Evolutionary conservation across 2,329 filamentous ascomycete species (phyloP).

Genomic region (Pseudovirgaria hyperparasitica): DNA sequence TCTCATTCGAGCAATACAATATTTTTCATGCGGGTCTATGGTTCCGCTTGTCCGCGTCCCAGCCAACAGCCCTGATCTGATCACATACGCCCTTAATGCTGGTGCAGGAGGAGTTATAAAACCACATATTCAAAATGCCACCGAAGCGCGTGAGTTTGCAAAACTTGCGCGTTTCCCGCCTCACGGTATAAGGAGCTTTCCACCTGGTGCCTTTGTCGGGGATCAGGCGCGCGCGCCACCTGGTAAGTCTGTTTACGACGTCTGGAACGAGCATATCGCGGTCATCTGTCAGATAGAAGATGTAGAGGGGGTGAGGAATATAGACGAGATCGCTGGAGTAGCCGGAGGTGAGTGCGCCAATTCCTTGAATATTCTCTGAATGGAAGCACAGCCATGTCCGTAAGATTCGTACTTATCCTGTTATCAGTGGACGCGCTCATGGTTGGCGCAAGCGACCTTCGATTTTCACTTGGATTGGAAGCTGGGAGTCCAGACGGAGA

Average conservation of each 20-base stretch:
- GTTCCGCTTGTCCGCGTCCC: constrained; percentile 14
- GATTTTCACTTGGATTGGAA: neutral
- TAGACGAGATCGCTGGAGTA: constrained; percentile 15
- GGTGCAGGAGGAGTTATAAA: constrained; percentile 13
- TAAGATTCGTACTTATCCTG: neutral
- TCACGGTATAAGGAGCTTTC: neutral
- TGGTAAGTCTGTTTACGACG: constrained; percentile 13
- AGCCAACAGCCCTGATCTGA: constrained; percentile 12
- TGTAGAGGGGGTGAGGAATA: constrained; percentile 14
- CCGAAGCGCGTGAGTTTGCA: constrained; percentile 13
- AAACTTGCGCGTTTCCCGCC: constrained; percentile 9
- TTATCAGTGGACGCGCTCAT: neutral
- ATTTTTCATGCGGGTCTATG: constrained; percentile 12
- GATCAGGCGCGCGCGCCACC: constrained; percentile 14
- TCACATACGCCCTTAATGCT: constrained; percentile 14
- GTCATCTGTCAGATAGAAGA: constrained; percentile 16
- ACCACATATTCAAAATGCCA: constrained; percentile 12
- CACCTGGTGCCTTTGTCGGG: constrained; percentile 7
- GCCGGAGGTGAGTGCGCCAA: constrained; percentile 5
- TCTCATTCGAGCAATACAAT: no score
- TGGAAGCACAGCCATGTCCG: no score
- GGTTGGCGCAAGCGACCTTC: neutral
- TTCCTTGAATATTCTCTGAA: no score
- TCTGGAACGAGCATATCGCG: constrained; percentile 14
- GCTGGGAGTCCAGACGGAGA: neutral